These are phyloP conservation scores for Aquilaria sinensis DNA, from an alignment of 345 rosid species.

Conservation along the genomic window DNA sequence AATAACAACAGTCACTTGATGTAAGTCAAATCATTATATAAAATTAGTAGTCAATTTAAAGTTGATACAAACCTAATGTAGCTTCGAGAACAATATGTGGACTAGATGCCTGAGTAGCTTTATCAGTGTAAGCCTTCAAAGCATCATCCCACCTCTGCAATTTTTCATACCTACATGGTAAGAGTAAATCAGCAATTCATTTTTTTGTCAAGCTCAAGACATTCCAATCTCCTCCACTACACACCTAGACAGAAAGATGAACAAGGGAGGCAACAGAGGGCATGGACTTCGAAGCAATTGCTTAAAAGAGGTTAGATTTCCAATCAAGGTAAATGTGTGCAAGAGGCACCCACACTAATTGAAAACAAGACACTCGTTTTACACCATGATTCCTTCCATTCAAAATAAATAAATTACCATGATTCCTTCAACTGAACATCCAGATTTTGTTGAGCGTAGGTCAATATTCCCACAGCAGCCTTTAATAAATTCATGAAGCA, in stretches of 20 bases:
- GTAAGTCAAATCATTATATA: neutral
- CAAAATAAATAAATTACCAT: constrained; percentile 39
- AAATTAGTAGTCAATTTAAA: neutral
- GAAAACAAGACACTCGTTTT: too few relatives aligned
- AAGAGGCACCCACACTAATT: too few relatives aligned
- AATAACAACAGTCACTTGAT: too few relatives aligned
- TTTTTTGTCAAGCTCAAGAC: too few relatives aligned
- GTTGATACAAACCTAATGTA: constrained; percentile 54
- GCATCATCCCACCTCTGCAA: constrained; percentile 99
- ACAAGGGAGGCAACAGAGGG: too few relatives aligned
- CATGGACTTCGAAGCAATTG: too few relatives aligned
- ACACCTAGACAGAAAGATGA: too few relatives aligned
- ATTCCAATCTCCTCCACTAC: too few relatives aligned
- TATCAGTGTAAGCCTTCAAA: constrained; percentile 85
- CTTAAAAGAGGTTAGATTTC: too few relatives aligned
- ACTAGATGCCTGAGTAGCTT: constrained; percentile 74
- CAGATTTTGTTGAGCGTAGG: constrained; percentile 83
- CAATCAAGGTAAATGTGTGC: too few relatives aligned
- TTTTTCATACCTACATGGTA: constrained; percentile 76
- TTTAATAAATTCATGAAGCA: constrained; percentile 19
- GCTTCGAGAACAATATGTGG: constrained; percentile 79
- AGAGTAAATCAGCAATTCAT: too few relatives aligned
- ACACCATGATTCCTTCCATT: too few relatives aligned
- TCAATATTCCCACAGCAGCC: constrained; percentile 99
- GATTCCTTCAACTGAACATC: constrained; percentile 97